A percentile compares a stretch with the other conserved stretches of the same genome.
Evolutionary conservation across 2,329 filamentous ascomycete genomes (phyloP).

Genomic region (Colletotrichum gloeosporioides): DNA sequence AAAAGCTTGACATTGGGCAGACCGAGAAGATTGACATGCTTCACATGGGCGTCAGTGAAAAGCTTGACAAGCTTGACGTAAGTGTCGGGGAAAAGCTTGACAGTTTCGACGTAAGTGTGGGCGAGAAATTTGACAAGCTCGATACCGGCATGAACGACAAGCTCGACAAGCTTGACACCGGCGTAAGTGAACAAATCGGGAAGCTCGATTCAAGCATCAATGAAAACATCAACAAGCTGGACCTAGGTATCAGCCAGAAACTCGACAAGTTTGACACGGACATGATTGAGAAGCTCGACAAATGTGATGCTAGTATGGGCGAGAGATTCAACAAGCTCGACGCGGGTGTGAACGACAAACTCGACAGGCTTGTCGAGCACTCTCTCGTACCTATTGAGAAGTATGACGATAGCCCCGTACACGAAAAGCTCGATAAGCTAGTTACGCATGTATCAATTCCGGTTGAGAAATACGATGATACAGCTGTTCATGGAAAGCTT

Average conservation of each 20-base stretch:
- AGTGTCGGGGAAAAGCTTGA: constrained; percentile 32
- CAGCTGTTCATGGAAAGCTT: constrained; percentile 32
- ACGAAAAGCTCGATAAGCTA: constrained; percentile 41
- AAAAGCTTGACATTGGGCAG: constrained; percentile 57
- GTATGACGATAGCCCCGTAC: constrained; percentile 29
- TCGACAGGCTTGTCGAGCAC: constrained; percentile 13
- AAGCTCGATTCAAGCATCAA: constrained; percentile 41
- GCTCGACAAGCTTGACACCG: constrained; percentile 40
- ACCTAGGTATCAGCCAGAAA: constrained; percentile 47
- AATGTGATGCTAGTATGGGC: constrained; percentile 54
- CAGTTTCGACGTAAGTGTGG: constrained; percentile 53
- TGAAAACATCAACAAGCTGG: constrained; percentile 43
- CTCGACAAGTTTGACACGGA: constrained; percentile 39
- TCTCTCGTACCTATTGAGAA: constrained; percentile 16
- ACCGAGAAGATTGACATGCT: constrained; percentile 31
- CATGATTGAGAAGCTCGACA: constrained; percentile 33
- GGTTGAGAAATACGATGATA: constrained; percentile 26
- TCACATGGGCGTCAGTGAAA: constrained; percentile 56
- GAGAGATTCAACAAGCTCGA: constrained; percentile 5
- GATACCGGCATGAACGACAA: constrained; percentile 27
- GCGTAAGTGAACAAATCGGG: constrained; percentile 49
- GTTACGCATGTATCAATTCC: constrained; percentile 11
- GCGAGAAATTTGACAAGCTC: constrained; percentile 45
- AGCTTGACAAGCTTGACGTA: constrained; percentile 59
- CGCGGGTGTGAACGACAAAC: background rate